These are phyloP conservation scores for Uronychia binucleata DNA, from an alignment of 73 alveolate genomes.

Conservation along the genomic window DNA sequence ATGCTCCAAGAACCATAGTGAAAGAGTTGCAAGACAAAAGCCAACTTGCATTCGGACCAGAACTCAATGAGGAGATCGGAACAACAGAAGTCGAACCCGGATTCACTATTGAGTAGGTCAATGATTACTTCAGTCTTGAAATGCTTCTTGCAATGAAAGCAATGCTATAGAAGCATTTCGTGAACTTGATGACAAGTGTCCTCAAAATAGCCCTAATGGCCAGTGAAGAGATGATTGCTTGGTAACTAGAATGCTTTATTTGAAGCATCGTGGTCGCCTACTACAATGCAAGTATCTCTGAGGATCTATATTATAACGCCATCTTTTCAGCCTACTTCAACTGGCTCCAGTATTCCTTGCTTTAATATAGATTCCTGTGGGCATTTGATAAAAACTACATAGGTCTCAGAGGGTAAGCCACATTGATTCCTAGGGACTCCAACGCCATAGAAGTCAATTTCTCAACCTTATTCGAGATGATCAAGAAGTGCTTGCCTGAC, in stretches of 20 bases:
- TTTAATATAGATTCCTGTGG: no score
- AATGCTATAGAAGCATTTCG: conserved; percentile 11
- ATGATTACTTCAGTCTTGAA: no score
- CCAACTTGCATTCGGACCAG: no score
- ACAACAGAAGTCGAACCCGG: no score
- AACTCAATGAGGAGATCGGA: no score
- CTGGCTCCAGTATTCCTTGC: conserved; percentile 36
- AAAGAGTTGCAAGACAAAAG: neutral
- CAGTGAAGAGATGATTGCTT: conserved; percentile 37
- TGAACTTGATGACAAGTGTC: conserved; percentile 30
- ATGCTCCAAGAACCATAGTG: neutral
- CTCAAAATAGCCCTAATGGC: conserved; percentile 21
- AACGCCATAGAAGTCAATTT: neutral
- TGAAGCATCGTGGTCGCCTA: conserved; percentile 45
- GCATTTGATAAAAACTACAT: conserved; percentile 45
- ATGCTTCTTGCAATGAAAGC: conserved; percentile 21
- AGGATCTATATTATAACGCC: conserved; percentile 20
- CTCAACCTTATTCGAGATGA: conserved; percentile 6
- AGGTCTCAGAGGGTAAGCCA: conserved; percentile 3
- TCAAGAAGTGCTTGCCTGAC: neutral
- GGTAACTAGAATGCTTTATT: no score
- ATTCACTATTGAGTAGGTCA: no score
- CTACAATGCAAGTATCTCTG: conserved; percentile 26
- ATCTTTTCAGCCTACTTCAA: conserved; percentile 23
- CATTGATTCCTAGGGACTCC: conserved; percentile 1